phyloP scores from a whole-genome alignment of 1,284 basidiomycete genomes.

The Pseudomicrostroma phylloplanum region DNA sequence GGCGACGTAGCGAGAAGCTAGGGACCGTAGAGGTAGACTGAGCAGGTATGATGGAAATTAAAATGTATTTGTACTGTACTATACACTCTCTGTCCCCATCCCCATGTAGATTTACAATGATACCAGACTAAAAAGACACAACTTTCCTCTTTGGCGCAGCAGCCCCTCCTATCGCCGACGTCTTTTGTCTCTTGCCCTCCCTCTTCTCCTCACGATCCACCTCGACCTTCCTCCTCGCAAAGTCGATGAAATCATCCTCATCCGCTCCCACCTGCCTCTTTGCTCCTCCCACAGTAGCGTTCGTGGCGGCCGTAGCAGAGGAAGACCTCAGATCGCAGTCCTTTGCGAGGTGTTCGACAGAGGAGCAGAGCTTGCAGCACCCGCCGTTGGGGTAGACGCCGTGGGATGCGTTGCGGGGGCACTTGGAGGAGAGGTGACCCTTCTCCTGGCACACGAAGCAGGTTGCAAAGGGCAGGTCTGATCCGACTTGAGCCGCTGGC shows the following conservation, averaged over 20 bases:
- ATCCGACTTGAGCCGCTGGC: conserved; percentile 55
- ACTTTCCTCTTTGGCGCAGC: no score
- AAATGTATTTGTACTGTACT: no score
- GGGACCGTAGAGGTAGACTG: no score
- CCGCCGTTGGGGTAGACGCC: conserved; percentile 89
- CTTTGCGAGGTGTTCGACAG: conserved; percentile 75
- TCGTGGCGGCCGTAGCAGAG: conserved; percentile 38
- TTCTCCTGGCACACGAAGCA: conserved; percentile 73
- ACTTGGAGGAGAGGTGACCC: conserved; percentile 74
- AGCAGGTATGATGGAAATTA: no score
- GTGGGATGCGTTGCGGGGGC: conserved; percentile 70
- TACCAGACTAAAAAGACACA: no score
- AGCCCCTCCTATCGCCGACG: no score
- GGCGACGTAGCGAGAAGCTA: no score
- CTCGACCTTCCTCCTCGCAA: conserved; percentile 2
- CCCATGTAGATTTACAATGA: no score
- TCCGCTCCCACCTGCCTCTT: background rate
- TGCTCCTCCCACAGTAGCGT: conserved; percentile 11
- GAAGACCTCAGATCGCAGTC: conserved; percentile 67
- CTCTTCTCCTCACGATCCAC: conserved; percentile 4
- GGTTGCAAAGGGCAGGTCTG: conserved; percentile 71
- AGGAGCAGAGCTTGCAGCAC: conserved; percentile 82
- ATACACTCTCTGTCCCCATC: no score
- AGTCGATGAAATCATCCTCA: conserved; percentile 1
- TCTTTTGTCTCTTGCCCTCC: no score